Conservation (phyloP, 2,329 filamentous ascomycete genomes). For the Ophiobolus disseminans region DNA sequence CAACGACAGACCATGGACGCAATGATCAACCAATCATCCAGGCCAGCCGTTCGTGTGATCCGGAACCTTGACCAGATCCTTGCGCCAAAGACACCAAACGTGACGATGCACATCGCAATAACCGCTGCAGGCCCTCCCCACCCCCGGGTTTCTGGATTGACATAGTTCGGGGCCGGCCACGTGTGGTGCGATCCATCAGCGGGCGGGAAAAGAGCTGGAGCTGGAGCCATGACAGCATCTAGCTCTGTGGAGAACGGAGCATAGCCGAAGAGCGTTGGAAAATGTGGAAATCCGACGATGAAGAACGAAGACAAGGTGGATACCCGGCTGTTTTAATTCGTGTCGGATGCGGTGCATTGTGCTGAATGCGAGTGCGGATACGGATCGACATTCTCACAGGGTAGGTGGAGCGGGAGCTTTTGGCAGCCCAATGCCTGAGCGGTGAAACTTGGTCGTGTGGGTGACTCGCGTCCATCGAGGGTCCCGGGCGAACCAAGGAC, state of each 20-base stretch:
- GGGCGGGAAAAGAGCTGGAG: constrained; percentile 14
- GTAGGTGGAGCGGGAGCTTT: no score
- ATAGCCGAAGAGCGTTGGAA: no score
- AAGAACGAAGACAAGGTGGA: no score
- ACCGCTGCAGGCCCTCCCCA: constrained; percentile 13
- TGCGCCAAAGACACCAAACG: constrained; percentile 15
- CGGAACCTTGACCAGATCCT: constrained; percentile 22
- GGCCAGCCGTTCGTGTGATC: constrained; percentile 14
- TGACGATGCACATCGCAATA: constrained; percentile 17
- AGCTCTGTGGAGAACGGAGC: background rate
- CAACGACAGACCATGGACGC: constrained; percentile 16
- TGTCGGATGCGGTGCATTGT: no score
- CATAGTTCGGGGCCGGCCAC: constrained; percentile 16
- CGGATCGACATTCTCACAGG: no score
- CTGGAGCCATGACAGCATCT: constrained; percentile 1
- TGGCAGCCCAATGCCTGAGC: no score
- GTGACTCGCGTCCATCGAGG: no score
- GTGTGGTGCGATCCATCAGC: constrained; percentile 10
- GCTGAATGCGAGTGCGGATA: no score
- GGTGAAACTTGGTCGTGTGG: no score
- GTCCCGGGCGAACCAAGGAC: no score
- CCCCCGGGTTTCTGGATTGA: constrained; percentile 11
- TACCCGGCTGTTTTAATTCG: no score
- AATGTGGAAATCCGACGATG: no score
- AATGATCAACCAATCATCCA: constrained; percentile 25